Percentiles rank a stretch among this genome's conserved stretches.
phyloP scores from a whole-genome alignment of 768 basidiomycete genomes.

The Porphyrellus cyaneotinctus region DNA sequence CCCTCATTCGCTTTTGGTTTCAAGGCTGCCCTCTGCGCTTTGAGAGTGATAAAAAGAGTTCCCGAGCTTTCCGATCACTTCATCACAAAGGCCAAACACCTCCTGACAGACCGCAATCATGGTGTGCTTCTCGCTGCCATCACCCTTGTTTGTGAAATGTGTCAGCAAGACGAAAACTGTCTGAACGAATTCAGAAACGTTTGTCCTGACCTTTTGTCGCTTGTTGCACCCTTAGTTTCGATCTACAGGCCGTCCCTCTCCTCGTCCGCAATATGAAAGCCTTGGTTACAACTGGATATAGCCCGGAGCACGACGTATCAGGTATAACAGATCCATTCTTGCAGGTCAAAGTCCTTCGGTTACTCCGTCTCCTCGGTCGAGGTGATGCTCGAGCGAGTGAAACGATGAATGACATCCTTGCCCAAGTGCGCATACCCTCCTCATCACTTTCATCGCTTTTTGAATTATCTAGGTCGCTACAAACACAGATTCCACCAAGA shows the following conservation, averaged over 20 bases:
- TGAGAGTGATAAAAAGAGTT: constrained; percentile 92
- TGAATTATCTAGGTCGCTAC: constrained; percentile 76
- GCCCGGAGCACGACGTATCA: constrained; percentile 98
- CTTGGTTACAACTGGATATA: constrained; percentile 92
- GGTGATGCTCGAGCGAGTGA: constrained; percentile 87
- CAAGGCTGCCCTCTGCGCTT: constrained; percentile 91
- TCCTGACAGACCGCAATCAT: constrained; percentile 94
- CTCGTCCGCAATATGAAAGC: constrained; percentile 95
- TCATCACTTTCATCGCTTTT: not conserved
- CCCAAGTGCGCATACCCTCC: constrained; percentile 56
- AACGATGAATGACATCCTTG: constrained; percentile 96
- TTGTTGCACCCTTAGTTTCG: constrained; percentile 4
- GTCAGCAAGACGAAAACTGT: constrained; percentile 65
- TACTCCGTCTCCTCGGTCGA: constrained; percentile 84
- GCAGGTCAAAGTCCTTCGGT: constrained; percentile 87
- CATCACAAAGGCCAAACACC: constrained; percentile 77
- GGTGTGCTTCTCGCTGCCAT: constrained; percentile 93
- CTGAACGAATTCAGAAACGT: constrained; percentile 90
- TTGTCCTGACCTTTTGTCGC: constrained; percentile 22
- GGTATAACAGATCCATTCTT: constrained; percentile 97
- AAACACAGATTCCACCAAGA: constrained; percentile 96
- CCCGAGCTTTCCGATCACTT: constrained; percentile 96
- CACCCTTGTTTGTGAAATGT: constrained; percentile 95
- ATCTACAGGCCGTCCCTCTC: constrained; percentile 74
- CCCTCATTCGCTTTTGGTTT: not conserved